Conservation (phyloP, 2,329 filamentous ascomycete species). For the Tympanopsis confertula region DNA sequence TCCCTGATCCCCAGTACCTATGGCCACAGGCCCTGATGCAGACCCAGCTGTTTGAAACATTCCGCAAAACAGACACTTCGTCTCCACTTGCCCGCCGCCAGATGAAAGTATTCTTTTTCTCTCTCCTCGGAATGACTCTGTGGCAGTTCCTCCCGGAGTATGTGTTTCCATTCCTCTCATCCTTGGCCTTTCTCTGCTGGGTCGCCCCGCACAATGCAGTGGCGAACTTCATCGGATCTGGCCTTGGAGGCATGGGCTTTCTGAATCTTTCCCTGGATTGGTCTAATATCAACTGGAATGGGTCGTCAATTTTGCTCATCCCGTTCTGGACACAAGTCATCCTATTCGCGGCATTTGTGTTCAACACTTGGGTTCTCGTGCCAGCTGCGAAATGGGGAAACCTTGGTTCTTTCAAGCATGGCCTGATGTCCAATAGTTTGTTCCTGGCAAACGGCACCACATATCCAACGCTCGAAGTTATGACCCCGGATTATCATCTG, state of each 20-base stretch:
- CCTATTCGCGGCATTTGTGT: conserved; percentile 38
- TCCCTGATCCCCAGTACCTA: conserved; percentile 44
- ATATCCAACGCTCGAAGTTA: conserved; percentile 28
- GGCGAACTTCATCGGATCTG: conserved; percentile 48
- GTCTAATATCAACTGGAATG: conserved; percentile 43
- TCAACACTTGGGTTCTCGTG: conserved; percentile 45
- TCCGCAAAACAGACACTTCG: conserved; percentile 34
- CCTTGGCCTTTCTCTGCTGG: conserved; percentile 52
- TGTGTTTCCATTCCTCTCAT: conserved; percentile 45
- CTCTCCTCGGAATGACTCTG: conserved; percentile 36
- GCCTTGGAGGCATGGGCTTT: conserved; percentile 50
- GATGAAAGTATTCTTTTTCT: conserved; percentile 43
- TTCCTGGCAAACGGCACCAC: conserved; percentile 33
- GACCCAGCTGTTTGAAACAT: conserved; percentile 42
- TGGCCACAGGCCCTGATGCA: conserved; percentile 40
- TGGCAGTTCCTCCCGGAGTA: conserved; percentile 55
- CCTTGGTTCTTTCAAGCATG: conserved; percentile 35
- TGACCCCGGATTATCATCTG: conserved; percentile 29
- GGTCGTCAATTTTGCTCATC: conserved; percentile 35
- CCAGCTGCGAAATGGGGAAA: conserved; percentile 47
- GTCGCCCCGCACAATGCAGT: conserved; percentile 43
- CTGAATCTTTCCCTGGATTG: conserved; percentile 48
- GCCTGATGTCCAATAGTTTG: conserved; percentile 45
- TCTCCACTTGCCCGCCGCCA: conserved; percentile 35
- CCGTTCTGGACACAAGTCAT: conserved; percentile 49